A percentile compares a stretch with the other conserved stretches of the same genome.
These are phyloP conservation scores for Thinopyrum elongatum DNA, from an alignment of 176 grass and related monocot species.

Conservation along the genomic window DNA sequence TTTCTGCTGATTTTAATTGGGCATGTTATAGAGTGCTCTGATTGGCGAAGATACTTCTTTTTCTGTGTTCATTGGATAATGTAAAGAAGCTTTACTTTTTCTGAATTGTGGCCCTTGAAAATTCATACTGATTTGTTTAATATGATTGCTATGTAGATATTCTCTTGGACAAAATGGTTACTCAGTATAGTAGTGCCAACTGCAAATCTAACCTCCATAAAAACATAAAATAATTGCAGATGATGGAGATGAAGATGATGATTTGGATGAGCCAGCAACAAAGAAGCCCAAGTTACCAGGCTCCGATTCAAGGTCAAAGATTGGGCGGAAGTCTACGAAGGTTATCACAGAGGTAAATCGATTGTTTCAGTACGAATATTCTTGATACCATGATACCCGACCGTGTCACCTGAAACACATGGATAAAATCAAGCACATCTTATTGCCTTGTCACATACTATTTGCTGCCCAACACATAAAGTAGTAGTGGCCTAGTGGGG, in stretches of 20 bases:
- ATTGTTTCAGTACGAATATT: background rate
- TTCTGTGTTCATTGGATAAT: background rate
- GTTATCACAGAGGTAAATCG: conserved; percentile 76
- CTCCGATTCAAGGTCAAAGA: conserved; percentile 46
- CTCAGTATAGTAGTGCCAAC: background rate
- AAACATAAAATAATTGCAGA: conserved; percentile 39
- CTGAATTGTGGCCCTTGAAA: background rate
- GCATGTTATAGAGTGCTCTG: background rate
- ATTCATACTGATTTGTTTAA: conserved; percentile 1
- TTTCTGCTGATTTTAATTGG: background rate
- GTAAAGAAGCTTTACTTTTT: background rate
- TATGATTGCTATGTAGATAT: background rate
- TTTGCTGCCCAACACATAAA: background rate
- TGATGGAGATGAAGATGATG: conserved; percentile 51
- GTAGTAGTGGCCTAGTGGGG: background rate
- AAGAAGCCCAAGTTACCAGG: conserved; percentile 55
- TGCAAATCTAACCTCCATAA: conserved; percentile 16
- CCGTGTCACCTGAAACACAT: background rate
- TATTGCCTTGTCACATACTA: background rate
- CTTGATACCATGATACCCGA: background rate
- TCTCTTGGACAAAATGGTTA: background rate
- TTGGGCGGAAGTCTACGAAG: conserved; percentile 61
- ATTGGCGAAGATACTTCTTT: background rate
- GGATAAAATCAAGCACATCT: background rate
- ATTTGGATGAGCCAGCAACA: conserved; percentile 16